These are phyloP conservation scores for Mortierella claussenii DNA, from an alignment of 192 early-diverging fungal species.

Conservation along the genomic window DNA sequence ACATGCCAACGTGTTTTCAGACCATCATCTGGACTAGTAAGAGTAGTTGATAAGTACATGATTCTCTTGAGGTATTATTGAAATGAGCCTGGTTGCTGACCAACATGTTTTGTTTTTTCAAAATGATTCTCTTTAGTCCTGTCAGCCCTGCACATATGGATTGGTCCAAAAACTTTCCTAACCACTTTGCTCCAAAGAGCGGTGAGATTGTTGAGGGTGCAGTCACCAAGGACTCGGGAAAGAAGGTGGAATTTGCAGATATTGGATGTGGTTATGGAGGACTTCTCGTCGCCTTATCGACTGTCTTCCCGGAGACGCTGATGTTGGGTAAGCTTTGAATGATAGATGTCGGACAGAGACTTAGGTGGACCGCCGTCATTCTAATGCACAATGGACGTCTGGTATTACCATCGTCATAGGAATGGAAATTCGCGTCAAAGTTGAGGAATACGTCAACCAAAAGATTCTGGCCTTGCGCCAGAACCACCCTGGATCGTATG, in stretches of 20 bases:
- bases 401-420: conserved; percentile 48
- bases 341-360: too few species aligned
- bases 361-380: too few species aligned
- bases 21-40: conserved; percentile 93
- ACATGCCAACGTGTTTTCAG: conserved; percentile 97
- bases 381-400: too few species aligned
- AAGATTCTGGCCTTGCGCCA: conserved; percentile 87
- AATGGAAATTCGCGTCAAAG: conserved; percentile 98
- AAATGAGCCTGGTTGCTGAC: too few species aligned
- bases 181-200: conserved; percentile 59
- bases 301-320: conserved; percentile 90
- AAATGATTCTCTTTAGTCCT: conserved; percentile 65
- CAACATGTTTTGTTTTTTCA: conserved; percentile 2
- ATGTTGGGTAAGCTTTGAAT: conserved; percentile 75
- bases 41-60: too few species aligned
- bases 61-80: too few species aligned
- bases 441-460: conserved; percentile 91
- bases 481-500: conserved; percentile 82
- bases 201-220: conserved; percentile 34
- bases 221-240: conserved; percentile 39
- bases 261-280: conserved; percentile 99
- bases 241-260: conserved; percentile 94
- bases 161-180: conserved; percentile 91
- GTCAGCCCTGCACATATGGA: conserved; percentile 82
- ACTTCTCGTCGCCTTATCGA: conserved; percentile 85